Evolutionary conservation across 495 filamentous ascomycete genomes (phyloP).

Genomic region (Bacidia gigantensis): DNA sequence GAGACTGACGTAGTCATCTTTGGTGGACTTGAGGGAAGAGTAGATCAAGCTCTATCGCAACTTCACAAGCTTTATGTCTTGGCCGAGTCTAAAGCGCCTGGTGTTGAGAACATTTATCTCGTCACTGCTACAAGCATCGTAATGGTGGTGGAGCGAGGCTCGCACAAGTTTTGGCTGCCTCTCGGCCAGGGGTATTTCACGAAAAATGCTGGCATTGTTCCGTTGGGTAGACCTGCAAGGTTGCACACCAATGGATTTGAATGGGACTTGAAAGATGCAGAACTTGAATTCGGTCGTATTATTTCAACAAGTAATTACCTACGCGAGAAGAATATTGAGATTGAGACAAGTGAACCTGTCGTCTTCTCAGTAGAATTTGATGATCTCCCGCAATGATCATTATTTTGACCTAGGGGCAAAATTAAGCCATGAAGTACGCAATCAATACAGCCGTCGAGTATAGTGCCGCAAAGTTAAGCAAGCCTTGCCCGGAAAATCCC

Average conservation of each 20-base stretch:
- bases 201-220: conserved; percentile 73
- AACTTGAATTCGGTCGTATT: conserved; percentile 67
- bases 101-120: conserved; percentile 43
- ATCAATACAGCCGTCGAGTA: too few relatives aligned
- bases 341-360: conserved; percentile 54
- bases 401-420: too few relatives aligned
- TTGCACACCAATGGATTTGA: conserved; percentile 71
- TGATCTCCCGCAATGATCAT: too few relatives aligned
- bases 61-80: conserved; percentile 61
- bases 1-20: conserved; percentile 47
- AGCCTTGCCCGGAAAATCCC: too few relatives aligned
- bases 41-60: conserved; percentile 83
- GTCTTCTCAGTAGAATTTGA: conserved; percentile 73
- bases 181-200: conserved; percentile 28
- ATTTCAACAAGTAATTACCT: conserved; percentile 93
- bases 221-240: conserved; percentile 53
- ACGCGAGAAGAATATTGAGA: conserved; percentile 37
- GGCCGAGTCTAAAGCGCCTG: conserved; percentile 23
- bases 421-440: too few relatives aligned
- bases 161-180: conserved; percentile 54
- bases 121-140: conserved; percentile 67
- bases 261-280: conserved; percentile 78
- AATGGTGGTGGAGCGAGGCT: conserved; percentile 56
- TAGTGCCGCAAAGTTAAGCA: too few relatives aligned
- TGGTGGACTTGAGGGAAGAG: conserved; percentile 77